phyloP scores from a whole-genome alignment of 1,284 basidiomycete species.

The Leccinum pachyderme region DNA sequence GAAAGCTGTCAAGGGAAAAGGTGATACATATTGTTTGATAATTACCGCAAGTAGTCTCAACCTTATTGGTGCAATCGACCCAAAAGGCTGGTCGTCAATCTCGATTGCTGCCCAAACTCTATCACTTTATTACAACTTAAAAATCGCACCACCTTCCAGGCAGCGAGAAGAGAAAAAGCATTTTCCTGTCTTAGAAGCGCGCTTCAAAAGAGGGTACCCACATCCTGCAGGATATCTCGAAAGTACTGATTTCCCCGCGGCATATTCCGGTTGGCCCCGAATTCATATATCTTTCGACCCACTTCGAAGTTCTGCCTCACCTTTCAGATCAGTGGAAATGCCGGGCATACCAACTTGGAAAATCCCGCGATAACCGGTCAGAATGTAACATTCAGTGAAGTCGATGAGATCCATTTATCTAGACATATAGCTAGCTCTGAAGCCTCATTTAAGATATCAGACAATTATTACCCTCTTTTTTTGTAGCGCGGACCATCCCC shows the following conservation, averaged over 20 bases:
- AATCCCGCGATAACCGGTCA: slow-evolving; percentile 30
- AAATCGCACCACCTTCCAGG: slow-evolving; percentile 22
- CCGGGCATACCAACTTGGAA: slow-evolving; percentile 17
- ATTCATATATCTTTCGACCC: slow-evolving; percentile 10
- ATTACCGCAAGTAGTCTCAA: slow-evolving; percentile 31
- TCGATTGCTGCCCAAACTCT: slow-evolving; percentile 37
- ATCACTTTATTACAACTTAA: slow-evolving; percentile 42
- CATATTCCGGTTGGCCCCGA: slow-evolving; percentile 12
- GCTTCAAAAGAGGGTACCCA: slow-evolving; percentile 1
- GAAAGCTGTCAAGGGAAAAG: slow-evolving; percentile 25
- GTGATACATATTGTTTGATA: slow-evolving; percentile 17
- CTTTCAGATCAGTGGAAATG: slow-evolving; percentile 21
- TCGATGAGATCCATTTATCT: slow-evolving; percentile 3
- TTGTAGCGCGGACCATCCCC: background rate
- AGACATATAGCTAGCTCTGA: background rate
- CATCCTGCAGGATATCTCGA: background rate
- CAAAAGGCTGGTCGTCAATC: slow-evolving; percentile 41
- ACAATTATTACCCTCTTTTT: background rate
- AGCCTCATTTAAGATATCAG: slow-evolving; percentile 3
- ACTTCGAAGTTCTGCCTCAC: slow-evolving; percentile 16
- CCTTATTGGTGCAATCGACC: slow-evolving; percentile 38
- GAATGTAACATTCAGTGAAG: background rate
- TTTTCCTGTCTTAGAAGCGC: background rate
- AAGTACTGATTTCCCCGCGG: slow-evolving; percentile 10
- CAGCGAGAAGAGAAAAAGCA: background rate